Evolutionary conservation across 306 rosid species (phyloP).

Genomic region (Cucumis sativus): DNA sequence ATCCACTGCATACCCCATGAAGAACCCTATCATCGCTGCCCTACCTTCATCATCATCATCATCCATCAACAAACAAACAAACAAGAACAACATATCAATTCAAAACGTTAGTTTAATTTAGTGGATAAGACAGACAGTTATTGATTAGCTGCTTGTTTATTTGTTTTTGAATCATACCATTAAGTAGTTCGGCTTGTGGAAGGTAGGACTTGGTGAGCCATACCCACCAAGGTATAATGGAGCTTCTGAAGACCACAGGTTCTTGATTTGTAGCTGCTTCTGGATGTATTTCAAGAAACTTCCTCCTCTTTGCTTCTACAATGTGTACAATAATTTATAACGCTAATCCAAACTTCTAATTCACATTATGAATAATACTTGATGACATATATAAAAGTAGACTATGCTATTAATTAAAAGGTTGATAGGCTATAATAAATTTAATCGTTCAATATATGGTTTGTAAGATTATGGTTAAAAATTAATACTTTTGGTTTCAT

Average conservation of each 20-base stretch:
- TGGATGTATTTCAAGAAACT: slow-evolving; percentile 27
- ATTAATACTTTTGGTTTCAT: no score
- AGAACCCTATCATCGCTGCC: slow-evolving; percentile 41
- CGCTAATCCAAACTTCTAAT: background rate
- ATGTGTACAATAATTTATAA: background rate
- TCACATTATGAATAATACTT: no score
- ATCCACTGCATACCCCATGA: slow-evolving; percentile 25
- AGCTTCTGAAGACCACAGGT: slow-evolving; percentile 21
- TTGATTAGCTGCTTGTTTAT: no score
- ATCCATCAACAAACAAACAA: background rate
- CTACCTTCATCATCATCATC: slow-evolving; percentile 10
- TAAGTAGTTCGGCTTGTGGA: slow-evolving; percentile 27
- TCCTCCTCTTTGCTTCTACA: slow-evolving; percentile 37
- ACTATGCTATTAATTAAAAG: no score
- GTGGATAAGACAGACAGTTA: no score
- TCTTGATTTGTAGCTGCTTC: slow-evolving; percentile 24
- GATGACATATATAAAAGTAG: no score
- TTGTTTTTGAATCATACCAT: background rate
- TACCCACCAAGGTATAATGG: slow-evolving; percentile 41
- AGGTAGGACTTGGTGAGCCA: slow-evolving; percentile 23
- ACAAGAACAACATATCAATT: no score
- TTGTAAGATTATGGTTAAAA: no score
- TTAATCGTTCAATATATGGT: background rate
- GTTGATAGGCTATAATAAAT: no score
- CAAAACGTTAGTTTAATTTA: no score